Percentiles rank a stretch among this genome's conserved stretches.
Conservation (phyloP, 2,329 filamentous ascomycete species). For the Simplicillium aogashimaense region DNA sequence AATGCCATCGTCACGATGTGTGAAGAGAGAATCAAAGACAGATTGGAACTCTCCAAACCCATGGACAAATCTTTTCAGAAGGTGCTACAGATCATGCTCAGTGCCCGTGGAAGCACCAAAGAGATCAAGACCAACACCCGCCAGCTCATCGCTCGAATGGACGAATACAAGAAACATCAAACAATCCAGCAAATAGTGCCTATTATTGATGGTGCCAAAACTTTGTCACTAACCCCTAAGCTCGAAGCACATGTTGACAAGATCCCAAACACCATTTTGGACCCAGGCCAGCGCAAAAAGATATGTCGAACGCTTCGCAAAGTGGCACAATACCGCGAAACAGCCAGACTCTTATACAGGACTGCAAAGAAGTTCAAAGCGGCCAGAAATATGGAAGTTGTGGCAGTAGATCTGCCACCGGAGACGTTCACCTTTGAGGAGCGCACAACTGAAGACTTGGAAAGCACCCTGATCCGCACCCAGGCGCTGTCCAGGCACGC, state of each 20-base stretch:
- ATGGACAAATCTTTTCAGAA: not conserved
- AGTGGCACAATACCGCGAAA: constrained; percentile 24
- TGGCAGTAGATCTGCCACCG: constrained; percentile 15
- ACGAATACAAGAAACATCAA: not conserved
- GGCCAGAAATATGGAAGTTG: constrained; percentile 16
- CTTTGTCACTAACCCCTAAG: not conserved
- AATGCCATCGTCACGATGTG: no score
- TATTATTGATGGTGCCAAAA: not conserved
- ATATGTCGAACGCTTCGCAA: constrained; percentile 22
- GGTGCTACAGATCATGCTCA: not conserved
- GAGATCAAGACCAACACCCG: not conserved
- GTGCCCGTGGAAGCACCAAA: not conserved
- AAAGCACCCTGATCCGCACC: no score
- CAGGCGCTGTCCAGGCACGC: not conserved
- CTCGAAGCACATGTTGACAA: not conserved
- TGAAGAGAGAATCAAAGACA: not conserved
- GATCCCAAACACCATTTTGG: constrained; percentile 13
- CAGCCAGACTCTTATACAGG: constrained; percentile 19
- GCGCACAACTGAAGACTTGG: no score
- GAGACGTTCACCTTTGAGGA: not conserved
- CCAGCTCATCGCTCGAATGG: not conserved
- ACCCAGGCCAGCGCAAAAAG: constrained; percentile 6
- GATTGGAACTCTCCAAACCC: not conserved
- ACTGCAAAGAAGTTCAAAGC: constrained; percentile 17
- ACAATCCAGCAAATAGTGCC: not conserved